phyloP scores from a whole-genome alignment of 2,329 filamentous ascomycete species.

The Neofusicoccum parvum region DNA sequence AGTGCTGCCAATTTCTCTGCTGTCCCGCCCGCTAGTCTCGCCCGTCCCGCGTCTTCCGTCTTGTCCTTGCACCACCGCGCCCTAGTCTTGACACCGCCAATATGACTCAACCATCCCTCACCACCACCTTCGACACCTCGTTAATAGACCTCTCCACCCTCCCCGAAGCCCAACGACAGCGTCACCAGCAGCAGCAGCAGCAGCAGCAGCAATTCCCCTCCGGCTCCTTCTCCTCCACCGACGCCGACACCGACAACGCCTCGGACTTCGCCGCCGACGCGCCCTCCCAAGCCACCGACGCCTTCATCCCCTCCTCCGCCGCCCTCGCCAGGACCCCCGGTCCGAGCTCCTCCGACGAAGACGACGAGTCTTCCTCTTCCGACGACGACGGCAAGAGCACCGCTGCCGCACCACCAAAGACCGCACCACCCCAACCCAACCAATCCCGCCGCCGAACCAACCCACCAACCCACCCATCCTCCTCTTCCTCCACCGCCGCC shows the following conservation, averaged over 20 bases:
- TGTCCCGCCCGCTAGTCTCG: not conserved
- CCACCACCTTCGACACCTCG: conserved; percentile 44
- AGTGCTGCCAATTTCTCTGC: not conserved
- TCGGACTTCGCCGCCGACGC: conserved; percentile 18
- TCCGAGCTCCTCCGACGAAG: not conserved
- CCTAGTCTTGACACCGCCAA: not conserved
- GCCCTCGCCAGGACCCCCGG: not conserved
- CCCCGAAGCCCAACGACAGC: not conserved
- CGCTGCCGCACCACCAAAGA: too few relatives aligned
- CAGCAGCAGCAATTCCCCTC: not conserved
- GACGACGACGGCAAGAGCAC: too few relatives aligned
- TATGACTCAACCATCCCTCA: conserved; percentile 41
- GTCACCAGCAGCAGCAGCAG: not conserved
- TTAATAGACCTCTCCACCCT: conserved; percentile 30
- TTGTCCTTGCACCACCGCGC: not conserved
- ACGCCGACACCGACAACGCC: conserved; percentile 33
- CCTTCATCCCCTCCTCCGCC: not conserved
- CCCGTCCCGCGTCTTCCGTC: not conserved
- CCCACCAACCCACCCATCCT: too few relatives aligned
- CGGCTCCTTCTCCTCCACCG: conserved; percentile 39
- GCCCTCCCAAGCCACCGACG: not conserved
- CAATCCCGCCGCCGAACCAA: too few relatives aligned
- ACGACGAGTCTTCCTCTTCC: not conserved
- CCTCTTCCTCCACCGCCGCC: too few relatives aligned
- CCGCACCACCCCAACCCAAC: too few relatives aligned